Evolutionary conservation across 2,329 filamentous ascomycete species (phyloP), one percentile per base, ranked within the genome.

Genomic region (Scedosporium aurantiacum): DNA sequence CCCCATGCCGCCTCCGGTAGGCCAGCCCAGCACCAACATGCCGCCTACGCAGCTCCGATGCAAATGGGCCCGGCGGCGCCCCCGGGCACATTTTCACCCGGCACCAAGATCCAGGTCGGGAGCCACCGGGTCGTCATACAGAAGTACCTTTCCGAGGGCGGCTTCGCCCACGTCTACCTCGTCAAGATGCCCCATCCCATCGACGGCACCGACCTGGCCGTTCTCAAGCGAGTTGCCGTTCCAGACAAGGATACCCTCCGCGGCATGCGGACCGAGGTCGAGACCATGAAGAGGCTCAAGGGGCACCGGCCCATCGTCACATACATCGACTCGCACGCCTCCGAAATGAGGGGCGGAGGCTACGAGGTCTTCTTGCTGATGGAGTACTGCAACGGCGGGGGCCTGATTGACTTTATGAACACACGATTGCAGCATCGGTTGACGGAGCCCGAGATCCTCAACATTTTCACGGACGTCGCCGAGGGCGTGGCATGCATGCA

Each of bases 211-310:
- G 89, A 95, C 68, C 79, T 85, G 68, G 91, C 90, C 12, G 92
- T 97, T 57, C 79, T 97, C 70, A 97, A 99, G 81, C 83, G 94
- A 70, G 94, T 99, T 63, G 94, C 94, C 41, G 94, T 97, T 60
- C 91, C 94, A 37, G 94, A 99, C 76, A 97, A 96, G 80, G 90
- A 96, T 66, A 85, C 93, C 63, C 80, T 99, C 76, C 89, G 90
- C 65, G 92, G 90, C 74, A 97, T 99, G 94, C 87, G 94, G 74
- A 97, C 87, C 67, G 94, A 99, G 80, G 94, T 99, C 68, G 94
- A 99, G 78, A 99, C 94, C 14, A 99, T 99, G 94, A 99, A 99
- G 85, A 92, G 94, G 75, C 82, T 99, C 68, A 96, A 96, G 79
- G 94, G 94, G 62, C 94, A 97, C 81, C 86, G 87, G 65, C 88